phyloP scores from a whole-genome alignment of 2,329 filamentous ascomycete genomes.

The Epichloe scottii region DNA sequence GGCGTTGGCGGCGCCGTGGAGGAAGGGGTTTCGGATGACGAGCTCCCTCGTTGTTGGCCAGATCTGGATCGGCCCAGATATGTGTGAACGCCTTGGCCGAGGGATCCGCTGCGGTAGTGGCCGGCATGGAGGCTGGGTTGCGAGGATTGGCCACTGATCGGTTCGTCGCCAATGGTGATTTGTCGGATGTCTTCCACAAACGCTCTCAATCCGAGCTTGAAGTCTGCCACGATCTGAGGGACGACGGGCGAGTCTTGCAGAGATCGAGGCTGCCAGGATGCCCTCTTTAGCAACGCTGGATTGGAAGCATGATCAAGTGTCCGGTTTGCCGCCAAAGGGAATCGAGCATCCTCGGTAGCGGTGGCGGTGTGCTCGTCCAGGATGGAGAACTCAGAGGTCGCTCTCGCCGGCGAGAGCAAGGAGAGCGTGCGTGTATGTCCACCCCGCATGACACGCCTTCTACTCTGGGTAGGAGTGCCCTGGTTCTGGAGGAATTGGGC shows the following conservation, averaged over 20 bases:
- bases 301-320: constrained; percentile 23
- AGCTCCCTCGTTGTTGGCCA: constrained; percentile 28
- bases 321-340: constrained; percentile 18
- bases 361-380: constrained; percentile 26
- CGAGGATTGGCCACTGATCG: constrained; percentile 41
- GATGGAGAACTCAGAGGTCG: constrained; percentile 29
- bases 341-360: constrained; percentile 11
- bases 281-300: constrained; percentile 37
- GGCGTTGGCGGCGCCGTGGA: constrained; percentile 18
- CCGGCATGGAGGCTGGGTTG: constrained; percentile 9
- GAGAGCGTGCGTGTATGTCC: constrained; percentile 57
- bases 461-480: constrained; percentile 27
- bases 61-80: constrained; percentile 37
- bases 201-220: constrained; percentile 81
- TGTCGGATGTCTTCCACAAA: constrained; percentile 94
- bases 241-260: constrained; percentile 31
- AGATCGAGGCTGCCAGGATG: constrained; percentile 45
- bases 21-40: constrained; percentile 28
- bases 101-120: constrained; percentile 3
- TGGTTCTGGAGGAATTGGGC: constrained; percentile 50
- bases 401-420: constrained; percentile 58
- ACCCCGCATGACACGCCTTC: constrained; percentile 56
- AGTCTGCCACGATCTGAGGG: constrained; percentile 78
- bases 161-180: constrained; percentile 91
- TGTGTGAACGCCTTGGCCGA: constrained; percentile 8